These are phyloP conservation scores for Gnomoniopsis sp. DNA, from an alignment of 2,329 filamentous ascomycete genomes.

Conservation along the genomic window DNA sequence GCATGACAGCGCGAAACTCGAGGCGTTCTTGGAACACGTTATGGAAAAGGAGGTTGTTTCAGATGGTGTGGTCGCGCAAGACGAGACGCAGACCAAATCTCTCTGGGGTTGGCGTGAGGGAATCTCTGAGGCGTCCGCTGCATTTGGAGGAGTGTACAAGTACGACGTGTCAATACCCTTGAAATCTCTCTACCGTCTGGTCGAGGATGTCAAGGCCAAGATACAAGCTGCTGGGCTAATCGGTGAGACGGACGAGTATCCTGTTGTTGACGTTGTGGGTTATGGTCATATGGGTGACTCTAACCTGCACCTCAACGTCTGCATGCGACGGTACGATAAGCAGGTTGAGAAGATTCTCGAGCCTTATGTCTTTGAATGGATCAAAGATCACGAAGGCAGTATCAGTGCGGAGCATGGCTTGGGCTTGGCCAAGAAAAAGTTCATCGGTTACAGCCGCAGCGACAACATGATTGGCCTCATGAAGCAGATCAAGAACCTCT, in stretches of 20 bases:
- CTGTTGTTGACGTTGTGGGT: constrained; percentile 86
- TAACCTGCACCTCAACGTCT: constrained; percentile 91
- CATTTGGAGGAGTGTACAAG: constrained; percentile 96
- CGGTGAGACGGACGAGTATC: constrained; percentile 69
- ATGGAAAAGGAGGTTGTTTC: constrained; percentile 83
- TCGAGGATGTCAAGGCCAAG: constrained; percentile 76
- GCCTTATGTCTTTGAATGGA: constrained; percentile 98
- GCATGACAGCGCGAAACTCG: constrained; percentile 89
- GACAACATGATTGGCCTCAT: constrained; percentile 85
- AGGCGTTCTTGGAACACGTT: constrained; percentile 85
- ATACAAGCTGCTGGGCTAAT: constrained; percentile 73
- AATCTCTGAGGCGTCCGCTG: constrained; percentile 82
- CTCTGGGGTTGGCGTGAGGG: constrained; percentile 94
- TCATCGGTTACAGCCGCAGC: constrained; percentile 87
- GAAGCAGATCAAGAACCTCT: constrained; percentile 91
- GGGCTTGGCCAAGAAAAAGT: constrained; percentile 93
- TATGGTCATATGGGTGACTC: constrained; percentile 98
- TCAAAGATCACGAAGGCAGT: constrained; percentile 79
- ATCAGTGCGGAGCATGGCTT: constrained; percentile 97
- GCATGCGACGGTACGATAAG: constrained; percentile 79
- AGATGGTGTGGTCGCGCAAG: constrained; percentile 89
- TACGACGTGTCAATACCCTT: constrained; percentile 97
- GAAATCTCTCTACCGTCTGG: constrained; percentile 79
- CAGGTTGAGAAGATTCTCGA: constrained; percentile 83
- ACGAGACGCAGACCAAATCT: constrained; percentile 81